Percentiles rank a stretch among this genome's conserved stretches.
Evolutionary conservation across 345 rosid species (phyloP).

Genomic region (Salix purpurea): DNA sequence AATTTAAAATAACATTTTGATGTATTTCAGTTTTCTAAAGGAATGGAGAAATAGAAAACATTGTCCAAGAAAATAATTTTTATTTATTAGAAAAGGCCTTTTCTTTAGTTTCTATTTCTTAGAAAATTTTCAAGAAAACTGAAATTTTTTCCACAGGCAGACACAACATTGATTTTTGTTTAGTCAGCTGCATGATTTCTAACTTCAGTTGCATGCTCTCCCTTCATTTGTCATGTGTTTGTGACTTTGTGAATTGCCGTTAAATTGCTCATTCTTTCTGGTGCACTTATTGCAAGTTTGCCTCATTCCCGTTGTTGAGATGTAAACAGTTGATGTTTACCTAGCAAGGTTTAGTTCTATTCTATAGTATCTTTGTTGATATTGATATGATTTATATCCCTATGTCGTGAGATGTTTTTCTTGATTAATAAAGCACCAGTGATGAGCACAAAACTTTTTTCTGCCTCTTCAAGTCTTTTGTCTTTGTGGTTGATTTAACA

Average conservation of each 20-base stretch:
- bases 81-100: no score
- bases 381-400: not conserved
- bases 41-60: no score
- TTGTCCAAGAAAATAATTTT: no score
- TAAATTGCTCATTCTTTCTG: not conserved
- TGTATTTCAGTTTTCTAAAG: no score
- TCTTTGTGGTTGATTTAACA: not conserved
- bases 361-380: not conserved
- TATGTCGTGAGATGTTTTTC: not conserved
- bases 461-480: not conserved
- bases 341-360: not conserved
- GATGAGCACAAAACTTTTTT: not conserved
- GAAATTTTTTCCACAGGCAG: no score
- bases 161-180: not conserved
- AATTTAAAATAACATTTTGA: no score
- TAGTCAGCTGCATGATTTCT: not conserved
- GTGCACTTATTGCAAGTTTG: not conserved
- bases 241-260: not conserved
- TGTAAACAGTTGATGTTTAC: not conserved
- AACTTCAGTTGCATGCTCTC: not conserved
- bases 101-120: no score
- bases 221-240: not conserved
- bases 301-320: not conserved
- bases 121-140: no score
- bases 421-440: not conserved